Base-by-base conservation (phyloP, 2,329 filamentous ascomycete genomes). In the Fusarium algeriense region DNA sequence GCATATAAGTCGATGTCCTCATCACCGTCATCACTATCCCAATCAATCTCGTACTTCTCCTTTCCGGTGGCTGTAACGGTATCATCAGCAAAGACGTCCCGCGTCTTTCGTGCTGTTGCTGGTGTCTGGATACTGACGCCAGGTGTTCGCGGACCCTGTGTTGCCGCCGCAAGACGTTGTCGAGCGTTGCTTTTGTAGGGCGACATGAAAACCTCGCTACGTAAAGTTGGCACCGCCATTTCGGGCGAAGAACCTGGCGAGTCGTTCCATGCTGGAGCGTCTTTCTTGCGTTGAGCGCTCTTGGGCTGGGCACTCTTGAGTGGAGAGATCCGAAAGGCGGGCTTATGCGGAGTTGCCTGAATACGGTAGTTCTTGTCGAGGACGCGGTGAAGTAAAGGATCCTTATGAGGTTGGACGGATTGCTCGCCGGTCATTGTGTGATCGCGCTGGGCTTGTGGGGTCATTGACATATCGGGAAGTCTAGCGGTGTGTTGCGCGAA, bases 331-430 rank as follows among this genome's bases (percentile, higher is more conserved):
- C 82, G 83, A 35, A 80, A 76, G 6, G 81, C 73, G 6, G 79
- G 78, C 76, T 90, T 91, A 73, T 96, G 91, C 0, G 96, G 96
- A 13, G 96, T 99, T 9, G 95, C 94, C 81, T 97, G 93, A 28
- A 99, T 87, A 35, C 95, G 93, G 83, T 97, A 99, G 63, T 93
- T 98, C 82, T 97, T 98, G 84, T 98, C 95, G 8, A 97, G 89
- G n/a, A 98, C 87, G 64, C 92, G 93, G 80, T 98, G 95, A 43
- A 99, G 87, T 12, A 98, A 85, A 5, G 93, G 93, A 78, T 98
- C 94, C 66, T 90, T 88, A 75, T 84, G 76, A 26, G 77, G 75
- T 55, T 80, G 78, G 7, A 67, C 73, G 11, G 80, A 81, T 50
- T 80, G 78, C 23, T 85, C 78, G 67, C 78, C 67, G 56, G 71